A percentile compares a stretch with the other conserved stretches of the same genome.
phyloP scores from a whole-genome alignment of 352 stramenopile genomes.

The Phytophthora ohioensis region DNA sequence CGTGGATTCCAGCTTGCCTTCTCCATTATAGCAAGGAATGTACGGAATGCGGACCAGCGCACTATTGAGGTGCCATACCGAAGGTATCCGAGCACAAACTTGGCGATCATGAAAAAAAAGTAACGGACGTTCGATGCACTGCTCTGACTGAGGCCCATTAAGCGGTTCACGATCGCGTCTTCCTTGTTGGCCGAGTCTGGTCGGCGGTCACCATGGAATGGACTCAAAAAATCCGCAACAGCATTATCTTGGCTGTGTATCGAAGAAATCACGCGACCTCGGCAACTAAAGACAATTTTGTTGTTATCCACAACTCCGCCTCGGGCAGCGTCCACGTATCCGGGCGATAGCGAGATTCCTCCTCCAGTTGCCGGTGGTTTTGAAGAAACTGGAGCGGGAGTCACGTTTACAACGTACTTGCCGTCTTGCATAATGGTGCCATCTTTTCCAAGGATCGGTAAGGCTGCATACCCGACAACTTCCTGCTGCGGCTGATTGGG shows the following conservation, averaged over 20 bases:
- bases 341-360: constrained; percentile 43
- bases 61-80: constrained; percentile 52
- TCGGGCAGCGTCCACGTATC: constrained; percentile 52
- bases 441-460: constrained; percentile 59
- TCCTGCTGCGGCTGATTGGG: constrained; percentile 69
- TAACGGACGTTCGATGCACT: constrained; percentile 50
- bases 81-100: constrained; percentile 62
- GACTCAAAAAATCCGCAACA: constrained; percentile 55
- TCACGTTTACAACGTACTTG: constrained; percentile 53
- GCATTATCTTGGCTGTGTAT: constrained; percentile 63
- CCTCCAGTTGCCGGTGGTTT: constrained; percentile 26
- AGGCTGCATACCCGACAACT: constrained; percentile 59
- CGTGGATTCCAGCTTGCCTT: constrained; percentile 61
- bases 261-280: constrained; percentile 59
- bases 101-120: constrained; percentile 61
- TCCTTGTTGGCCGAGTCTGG: constrained; percentile 21
- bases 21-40: constrained; percentile 64
- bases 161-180: constrained; percentile 40
- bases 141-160: constrained; percentile 47
- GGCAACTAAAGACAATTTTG: constrained; percentile 56
- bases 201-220: constrained; percentile 47
- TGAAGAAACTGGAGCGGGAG: constrained; percentile 29
- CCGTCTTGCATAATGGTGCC: constrained; percentile 63
- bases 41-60: constrained; percentile 61
- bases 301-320: constrained; percentile 40